Base-by-base conservation (phyloP, 176 grass and related monocot species). In the Rhynchospora tenuis region DNA sequence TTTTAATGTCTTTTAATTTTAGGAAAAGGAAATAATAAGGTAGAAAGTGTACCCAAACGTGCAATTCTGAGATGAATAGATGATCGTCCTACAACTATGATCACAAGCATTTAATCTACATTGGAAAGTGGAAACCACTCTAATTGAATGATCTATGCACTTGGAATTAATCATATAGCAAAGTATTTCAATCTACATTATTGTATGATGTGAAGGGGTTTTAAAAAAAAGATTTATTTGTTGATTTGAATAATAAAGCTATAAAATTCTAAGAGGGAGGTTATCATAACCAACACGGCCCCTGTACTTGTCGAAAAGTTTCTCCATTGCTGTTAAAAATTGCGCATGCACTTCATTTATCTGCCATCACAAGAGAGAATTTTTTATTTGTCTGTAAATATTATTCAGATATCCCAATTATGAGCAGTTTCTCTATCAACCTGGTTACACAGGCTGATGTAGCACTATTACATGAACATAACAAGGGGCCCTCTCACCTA, bases 231-330 rank as follows among this genome's bases (percentile, higher is more conserved):
- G 13, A 16, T 60, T 58, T 26, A 26, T 76, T 17, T 69, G 60
- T 43, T 56, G 0, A 4, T 65, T 29, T 46, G 26, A 82, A 83
- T 15, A 50, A 85, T 42, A 60, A 48, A 27, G 65, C 88, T 87
- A 95, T 63, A 98, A 31, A 87, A 95, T 82, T 81, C 91, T 93
- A 70, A 98, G 86, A 61, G 71, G 50, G 17, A 93, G 91, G 16
- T 93, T 48, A 0, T 87, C 84, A 81, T 95, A 95, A 81, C 91
- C 95, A 73, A 59, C 61, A 90, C 76, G 94, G 2, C 6, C 38
- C 84, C 91, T 98, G 91, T 95, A 90, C 83, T 91, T 98, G 20
- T 95, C 86, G 0, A 93, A 93, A 5, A 98, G 68, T 33, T 90
- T 90, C 88, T 90, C 89, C 59, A 95, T 63, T 2, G 91, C 93